These are phyloP conservation scores for Fraxinus baroniana DNA, from an alignment of 305 asterid genomes.

Conservation along the genomic window DNA sequence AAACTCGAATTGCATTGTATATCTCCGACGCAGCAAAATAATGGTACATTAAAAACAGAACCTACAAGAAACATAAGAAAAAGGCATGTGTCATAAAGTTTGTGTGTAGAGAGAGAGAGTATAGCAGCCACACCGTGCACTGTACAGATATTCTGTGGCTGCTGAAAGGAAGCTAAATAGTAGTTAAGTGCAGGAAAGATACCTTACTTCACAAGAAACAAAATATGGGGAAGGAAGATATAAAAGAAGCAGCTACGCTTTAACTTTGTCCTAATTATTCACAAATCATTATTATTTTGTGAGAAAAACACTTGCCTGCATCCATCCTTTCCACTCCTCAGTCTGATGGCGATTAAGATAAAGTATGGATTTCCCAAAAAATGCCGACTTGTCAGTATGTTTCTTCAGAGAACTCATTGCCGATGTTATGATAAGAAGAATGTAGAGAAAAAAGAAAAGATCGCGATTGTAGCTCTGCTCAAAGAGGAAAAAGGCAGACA, in stretches of 20 bases:
- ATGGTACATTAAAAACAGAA: slow-evolving; percentile 92
- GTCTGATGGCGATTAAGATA: slow-evolving; percentile 96
- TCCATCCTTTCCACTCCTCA: slow-evolving; percentile 98
- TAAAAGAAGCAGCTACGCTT: background rate
- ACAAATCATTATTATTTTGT: background rate
- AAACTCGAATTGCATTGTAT: slow-evolving; percentile 92
- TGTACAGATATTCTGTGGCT: background rate
- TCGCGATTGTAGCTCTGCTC: slow-evolving; percentile 92
- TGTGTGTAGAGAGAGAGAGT: background rate
- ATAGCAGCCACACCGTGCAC: background rate
- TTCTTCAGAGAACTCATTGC: slow-evolving; percentile 86
- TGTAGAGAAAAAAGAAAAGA: slow-evolving; percentile 71
- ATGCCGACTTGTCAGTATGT: slow-evolving; percentile 76
- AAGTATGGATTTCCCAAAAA: slow-evolving; percentile 77
- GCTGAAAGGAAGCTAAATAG: background rate
- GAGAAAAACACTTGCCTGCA: slow-evolving; percentile 69
- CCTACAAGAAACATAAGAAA: slow-evolving; percentile 44
- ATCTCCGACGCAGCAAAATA: slow-evolving; percentile 97
- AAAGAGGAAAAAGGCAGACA: slow-evolving; percentile 26
- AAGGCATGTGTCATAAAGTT: slow-evolving; percentile 14
- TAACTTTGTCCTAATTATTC: background rate
- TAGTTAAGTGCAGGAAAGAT: background rate
- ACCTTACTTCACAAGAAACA: slow-evolving; percentile 11
- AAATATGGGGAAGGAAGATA: background rate
- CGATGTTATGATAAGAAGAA: slow-evolving; percentile 80